Conservation (phyloP, 805 yeast genomes). For the Kazachstania martiniae region DNA sequence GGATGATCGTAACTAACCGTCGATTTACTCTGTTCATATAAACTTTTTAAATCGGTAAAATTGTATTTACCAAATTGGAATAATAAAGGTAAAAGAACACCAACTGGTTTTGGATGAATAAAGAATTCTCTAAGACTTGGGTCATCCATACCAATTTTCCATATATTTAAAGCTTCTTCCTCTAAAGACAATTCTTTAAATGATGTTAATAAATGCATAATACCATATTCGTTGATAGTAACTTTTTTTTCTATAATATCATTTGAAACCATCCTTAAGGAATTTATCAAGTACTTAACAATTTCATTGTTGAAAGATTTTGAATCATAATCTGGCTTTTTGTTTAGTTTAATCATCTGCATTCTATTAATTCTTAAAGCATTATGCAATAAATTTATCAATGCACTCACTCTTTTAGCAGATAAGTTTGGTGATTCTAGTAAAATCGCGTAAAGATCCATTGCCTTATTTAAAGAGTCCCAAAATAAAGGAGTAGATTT, state of each 20-base stretch:
- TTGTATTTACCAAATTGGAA: conserved; percentile 39
- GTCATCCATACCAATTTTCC: conserved; percentile 37
- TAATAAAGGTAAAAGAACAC: conserved; percentile 55
- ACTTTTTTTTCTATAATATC: conserved; percentile 33
- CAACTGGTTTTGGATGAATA: conserved; percentile 51
- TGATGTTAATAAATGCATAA: conserved; percentile 42
- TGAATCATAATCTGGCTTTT: conserved; percentile 47
- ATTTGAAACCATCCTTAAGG: conserved; percentile 37
- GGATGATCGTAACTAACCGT: conserved; percentile 19
- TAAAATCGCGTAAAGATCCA: conserved; percentile 36
- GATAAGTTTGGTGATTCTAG: conserved; percentile 34
- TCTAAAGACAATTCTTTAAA: conserved; percentile 46
- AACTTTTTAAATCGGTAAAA: conserved; percentile 44
- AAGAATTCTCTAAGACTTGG: conserved; percentile 25
- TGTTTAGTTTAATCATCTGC: conserved; percentile 39
- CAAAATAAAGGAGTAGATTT: conserved; percentile 32
- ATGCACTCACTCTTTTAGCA: conserved; percentile 32
- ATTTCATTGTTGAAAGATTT: conserved; percentile 41
- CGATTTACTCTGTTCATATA: conserved; percentile 35
- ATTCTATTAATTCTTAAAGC: conserved; percentile 42
- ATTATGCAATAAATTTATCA: conserved; percentile 39
- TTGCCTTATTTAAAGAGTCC: conserved; percentile 38
- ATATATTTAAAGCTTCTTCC: conserved; percentile 49
- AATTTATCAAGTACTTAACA: conserved; percentile 34
- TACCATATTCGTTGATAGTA: conserved; percentile 36